Evolutionary conservation across 2,329 filamentous ascomycete species (phyloP), one percentile per base, ranked within the genome.

Genomic region (Proliferodiscus dingleyae): DNA sequence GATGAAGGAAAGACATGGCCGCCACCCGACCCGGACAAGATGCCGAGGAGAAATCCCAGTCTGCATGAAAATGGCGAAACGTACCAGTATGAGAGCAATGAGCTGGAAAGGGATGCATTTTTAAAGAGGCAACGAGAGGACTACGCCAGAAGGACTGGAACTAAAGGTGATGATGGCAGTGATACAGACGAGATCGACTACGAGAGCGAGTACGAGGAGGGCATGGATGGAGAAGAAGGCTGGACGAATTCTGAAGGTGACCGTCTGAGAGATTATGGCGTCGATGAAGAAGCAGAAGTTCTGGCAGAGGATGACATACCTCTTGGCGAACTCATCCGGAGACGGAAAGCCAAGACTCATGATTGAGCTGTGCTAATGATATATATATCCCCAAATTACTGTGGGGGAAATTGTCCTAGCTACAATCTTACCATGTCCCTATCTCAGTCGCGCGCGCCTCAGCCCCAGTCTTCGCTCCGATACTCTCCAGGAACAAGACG

Each of bases 201-300:
- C 32, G 60, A 65, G 10, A 53, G 58, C 29, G 58, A 57, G 32
- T 56, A 55, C 36, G 60, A 59, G 48, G 59, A 53, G 50, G 64
- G 51, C 30, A 56, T 55, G 41, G 70, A 72, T 53, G 77, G 75
- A 4, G 72, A 78, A 57, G 73, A 74, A 33, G 75, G 70, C 4
- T 93, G 87, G 87, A 79, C 74, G 0, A 91, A 90, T 54, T 73
- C 78, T 0, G 86, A 91, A 42, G 87, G 87, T 1, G 85, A 91
- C 60, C 71, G 80, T 26, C 66, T 93, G 40, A 72, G 77, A 33
- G 87, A 93, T 58, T 93, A 83, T 59, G 87, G 87, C 2, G 86
- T 93, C 0, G 87, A 91, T 55, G 85, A 89, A 58, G 84, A 87
- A 11, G 77, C 75, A 0, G 83, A 89, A 49, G 71, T 75, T 37